Conservation (phyloP, 73 alveolate genomes). For the Paramecium bursaria region DNA sequence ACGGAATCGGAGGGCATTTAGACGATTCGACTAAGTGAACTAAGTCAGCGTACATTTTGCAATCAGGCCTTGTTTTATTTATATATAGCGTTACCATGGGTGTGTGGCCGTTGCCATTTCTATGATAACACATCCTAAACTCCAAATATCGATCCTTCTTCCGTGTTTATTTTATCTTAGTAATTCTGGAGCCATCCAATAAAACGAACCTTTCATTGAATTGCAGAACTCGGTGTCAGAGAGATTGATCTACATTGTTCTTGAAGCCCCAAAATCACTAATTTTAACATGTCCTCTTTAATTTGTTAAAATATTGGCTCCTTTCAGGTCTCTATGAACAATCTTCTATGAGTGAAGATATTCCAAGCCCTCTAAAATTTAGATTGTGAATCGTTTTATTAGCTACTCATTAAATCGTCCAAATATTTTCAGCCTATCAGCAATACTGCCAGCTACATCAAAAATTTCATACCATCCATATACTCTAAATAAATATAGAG, state of each 20-base stretch:
- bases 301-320: conserved; percentile 66
- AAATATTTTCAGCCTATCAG: conserved; percentile 67
- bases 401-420: conserved; percentile 67
- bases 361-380: conserved; percentile 57
- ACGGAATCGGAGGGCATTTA: conserved; percentile 68
- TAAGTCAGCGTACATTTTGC: conserved; percentile 51
- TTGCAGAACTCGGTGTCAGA: conserved; percentile 63
- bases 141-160: conserved; percentile 84
- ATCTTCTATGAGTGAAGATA: conserved; percentile 58
- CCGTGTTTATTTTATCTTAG: conserved; percentile 74
- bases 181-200: conserved; percentile 91
- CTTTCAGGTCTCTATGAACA: conserved; percentile 66
- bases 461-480: conserved; percentile 57
- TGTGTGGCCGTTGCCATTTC: conserved; percentile 88
- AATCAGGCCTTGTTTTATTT: conserved; percentile 54
- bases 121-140: conserved; percentile 84
- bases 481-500: conserved; percentile 60
- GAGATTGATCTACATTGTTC: background rate
- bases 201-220: conserved; percentile 72
- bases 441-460: conserved; percentile 50
- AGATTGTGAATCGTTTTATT: conserved; percentile 38
- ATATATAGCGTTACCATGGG: conserved; percentile 80
- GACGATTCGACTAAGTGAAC: conserved; percentile 4
- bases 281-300: conserved; percentile 60
- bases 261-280: conserved; percentile 67